phyloP scores from a whole-genome alignment of 345 rosid species.

The Gossypium mustelinum region DNA sequence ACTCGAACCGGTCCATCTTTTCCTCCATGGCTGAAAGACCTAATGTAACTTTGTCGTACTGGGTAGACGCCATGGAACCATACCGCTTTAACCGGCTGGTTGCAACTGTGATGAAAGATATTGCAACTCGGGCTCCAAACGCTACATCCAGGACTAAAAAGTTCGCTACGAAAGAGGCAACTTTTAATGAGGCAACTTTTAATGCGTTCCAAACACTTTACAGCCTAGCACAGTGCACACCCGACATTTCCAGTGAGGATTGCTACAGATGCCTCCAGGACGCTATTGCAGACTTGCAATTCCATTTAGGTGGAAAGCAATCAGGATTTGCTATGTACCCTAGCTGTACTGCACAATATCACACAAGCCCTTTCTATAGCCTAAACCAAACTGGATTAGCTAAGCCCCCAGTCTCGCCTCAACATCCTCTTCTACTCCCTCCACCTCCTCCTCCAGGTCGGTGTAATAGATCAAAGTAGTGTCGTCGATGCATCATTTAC shows the following conservation, averaged over 20 bases:
- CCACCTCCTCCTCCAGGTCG: not conserved
- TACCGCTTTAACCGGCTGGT: conserved; percentile 6
- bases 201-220: not conserved
- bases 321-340: conserved; percentile 20
- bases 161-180: conserved; percentile 25
- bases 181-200: conserved; percentile 6
- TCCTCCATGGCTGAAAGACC: not conserved
- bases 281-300: not conserved
- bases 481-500: too few species aligned
- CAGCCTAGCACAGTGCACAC: conserved; percentile 13
- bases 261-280: conserved; percentile 6
- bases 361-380: not conserved
- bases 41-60: not conserved
- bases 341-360: not conserved
- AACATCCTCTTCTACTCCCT: conserved; percentile 27
- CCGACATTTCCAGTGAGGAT: conserved; percentile 7
- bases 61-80: not conserved
- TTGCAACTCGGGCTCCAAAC: not conserved
- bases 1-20: conserved; percentile 9
- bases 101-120: not conserved
- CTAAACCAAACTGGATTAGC: not conserved
- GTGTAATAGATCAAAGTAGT: too few species aligned
- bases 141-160: conserved; percentile 13
- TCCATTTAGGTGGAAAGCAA: not conserved
- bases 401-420: conserved; percentile 32